Base-by-base conservation (phyloP, 345 rosid species). In the Carallia pectinifolia region DNA sequence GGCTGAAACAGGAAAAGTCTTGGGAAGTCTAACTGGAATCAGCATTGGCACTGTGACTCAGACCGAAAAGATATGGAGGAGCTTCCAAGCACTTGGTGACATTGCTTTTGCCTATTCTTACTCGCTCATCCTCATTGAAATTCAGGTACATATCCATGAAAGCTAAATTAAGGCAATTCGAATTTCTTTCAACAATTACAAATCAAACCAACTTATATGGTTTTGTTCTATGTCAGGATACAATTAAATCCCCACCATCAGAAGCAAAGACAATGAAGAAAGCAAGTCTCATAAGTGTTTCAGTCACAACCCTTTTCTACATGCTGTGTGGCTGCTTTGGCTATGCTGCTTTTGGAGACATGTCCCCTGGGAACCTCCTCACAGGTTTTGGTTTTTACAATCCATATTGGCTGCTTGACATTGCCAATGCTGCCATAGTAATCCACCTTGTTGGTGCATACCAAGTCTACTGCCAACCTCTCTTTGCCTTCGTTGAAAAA, bases 391-490 rank as follows among this genome's bases (percentile, higher is more conserved):
- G 96, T 1, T 91, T 88, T 64, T 81, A 77, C 61, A 84, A 91
- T 78, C 98, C 98, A 2, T 94, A 34, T 68, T 94, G 97, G 98
- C 86, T 91, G 16, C 87, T 94, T 23, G 96, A 91, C 86, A 84
- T 94, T 63, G 98, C 95, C 6, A 94, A 94, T 50, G 77, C 82
- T 0, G 96, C 98, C 50, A 86, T 94, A 40, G 87, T 90, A 0
- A 69, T 94, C 66, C 98, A 94, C 85, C 87, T 91, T 18, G 78
- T 91, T 3, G 96, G 95, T 6, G 97, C 96, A 13, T 94, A 94
- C 87, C 98, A 94, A 79, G 97, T 94, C 70, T 91, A 27, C 77
- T 90, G 96, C 81, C 98, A 94, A 73, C 96, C 97, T 37, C 80
- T 91, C 13, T 94, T 86, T 16, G 85, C 93, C 29, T 94, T 94